A percentile compares a stretch with the other conserved stretches of the same genome.
Evolutionary conservation across 1,139 yeast species (phyloP).

Genomic region (Taiozyma onychis): DNA sequence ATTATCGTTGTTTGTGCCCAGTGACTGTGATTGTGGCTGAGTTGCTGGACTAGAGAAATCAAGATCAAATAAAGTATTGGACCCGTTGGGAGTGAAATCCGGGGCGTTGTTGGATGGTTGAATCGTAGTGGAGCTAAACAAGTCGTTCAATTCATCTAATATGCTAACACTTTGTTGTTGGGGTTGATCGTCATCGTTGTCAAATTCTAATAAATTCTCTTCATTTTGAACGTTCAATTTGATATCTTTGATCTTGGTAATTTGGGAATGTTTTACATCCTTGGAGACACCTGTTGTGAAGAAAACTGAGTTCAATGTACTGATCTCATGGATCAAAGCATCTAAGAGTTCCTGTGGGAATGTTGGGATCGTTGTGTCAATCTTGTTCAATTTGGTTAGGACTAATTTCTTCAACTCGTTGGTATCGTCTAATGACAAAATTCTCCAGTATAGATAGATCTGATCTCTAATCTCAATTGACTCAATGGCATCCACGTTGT

Average conservation of each 20-base stretch:
- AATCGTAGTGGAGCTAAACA: constrained; percentile 34
- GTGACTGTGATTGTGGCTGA: constrained; percentile 16
- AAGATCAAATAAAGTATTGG: not conserved
- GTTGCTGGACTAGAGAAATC: constrained; percentile 5
- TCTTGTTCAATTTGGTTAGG: constrained; percentile 60
- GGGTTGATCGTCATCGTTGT: constrained; percentile 28
- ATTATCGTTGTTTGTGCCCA: not conserved
- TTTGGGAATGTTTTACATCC: constrained; percentile 29
- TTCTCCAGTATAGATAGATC: constrained; percentile 92
- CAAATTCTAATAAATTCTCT: constrained; percentile 85
- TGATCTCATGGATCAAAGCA: constrained; percentile 66
- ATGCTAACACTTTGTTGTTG: constrained; percentile 27
- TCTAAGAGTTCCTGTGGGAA: constrained; percentile 67
- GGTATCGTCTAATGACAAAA: constrained; percentile 45
- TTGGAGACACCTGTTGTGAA: constrained; percentile 64
- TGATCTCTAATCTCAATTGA: constrained; percentile 93
- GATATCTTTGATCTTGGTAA: constrained; percentile 67
- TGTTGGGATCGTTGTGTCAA: constrained; percentile 64
- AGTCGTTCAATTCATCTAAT: constrained; percentile 64
- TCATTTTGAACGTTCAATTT: constrained; percentile 74
- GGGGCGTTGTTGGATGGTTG: constrained; percentile 11
- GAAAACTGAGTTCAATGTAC: constrained; percentile 84
- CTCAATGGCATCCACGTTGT: constrained; percentile 77
- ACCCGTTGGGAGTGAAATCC: not conserved
- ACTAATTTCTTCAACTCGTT: constrained; percentile 37